Conservation (phyloP, 371 early-diverging fungal genomes). For the Chytridium lagenaria region DNA sequence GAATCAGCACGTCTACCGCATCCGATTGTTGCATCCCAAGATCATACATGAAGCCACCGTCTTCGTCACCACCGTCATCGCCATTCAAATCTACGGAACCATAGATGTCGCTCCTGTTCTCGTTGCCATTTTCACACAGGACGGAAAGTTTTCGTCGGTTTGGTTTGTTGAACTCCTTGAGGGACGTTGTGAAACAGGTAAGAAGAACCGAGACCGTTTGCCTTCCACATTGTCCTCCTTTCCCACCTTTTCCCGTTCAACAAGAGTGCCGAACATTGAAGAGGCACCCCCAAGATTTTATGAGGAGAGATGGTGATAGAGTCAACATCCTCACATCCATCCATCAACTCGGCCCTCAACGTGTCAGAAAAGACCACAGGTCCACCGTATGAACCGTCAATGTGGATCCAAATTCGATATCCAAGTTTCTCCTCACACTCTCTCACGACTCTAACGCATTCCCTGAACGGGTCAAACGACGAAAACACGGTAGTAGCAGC, state of each 20-base stretch:
- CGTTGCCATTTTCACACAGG: too few relatives aligned
- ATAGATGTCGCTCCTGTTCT: background rate
- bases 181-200: conserved; percentile 74
- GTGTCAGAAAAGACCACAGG: conserved; percentile 67
- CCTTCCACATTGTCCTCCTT: conserved; percentile 54
- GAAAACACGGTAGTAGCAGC: conserved; percentile 90
- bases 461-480: conserved; percentile 78
- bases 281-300: conserved; percentile 83
- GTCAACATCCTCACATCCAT: conserved; percentile 66
- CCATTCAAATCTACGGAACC: too few relatives aligned
- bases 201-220: conserved; percentile 69
- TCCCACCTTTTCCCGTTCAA: conserved; percentile 50
- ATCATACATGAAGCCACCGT: conserved; percentile 55
- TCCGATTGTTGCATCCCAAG: conserved; percentile 81
- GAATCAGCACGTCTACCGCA: conserved; percentile 89
- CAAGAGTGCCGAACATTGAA: conserved; percentile 82
- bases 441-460: conserved; percentile 64
- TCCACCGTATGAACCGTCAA: conserved; percentile 89
- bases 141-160: too few relatives aligned
- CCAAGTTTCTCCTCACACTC: conserved; percentile 50
- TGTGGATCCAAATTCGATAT: conserved; percentile 75
- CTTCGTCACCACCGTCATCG: conserved; percentile 23
- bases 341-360: conserved; percentile 44
- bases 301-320: conserved; percentile 85
- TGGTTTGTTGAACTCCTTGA: too few relatives aligned